A percentile compares a stretch with the other conserved stretches of the same genome.
These are phyloP conservation scores for Pinguiococcus pyrenoidosus DNA, from an alignment of 108 stramenopile genomes.

Conservation along the genomic window DNA sequence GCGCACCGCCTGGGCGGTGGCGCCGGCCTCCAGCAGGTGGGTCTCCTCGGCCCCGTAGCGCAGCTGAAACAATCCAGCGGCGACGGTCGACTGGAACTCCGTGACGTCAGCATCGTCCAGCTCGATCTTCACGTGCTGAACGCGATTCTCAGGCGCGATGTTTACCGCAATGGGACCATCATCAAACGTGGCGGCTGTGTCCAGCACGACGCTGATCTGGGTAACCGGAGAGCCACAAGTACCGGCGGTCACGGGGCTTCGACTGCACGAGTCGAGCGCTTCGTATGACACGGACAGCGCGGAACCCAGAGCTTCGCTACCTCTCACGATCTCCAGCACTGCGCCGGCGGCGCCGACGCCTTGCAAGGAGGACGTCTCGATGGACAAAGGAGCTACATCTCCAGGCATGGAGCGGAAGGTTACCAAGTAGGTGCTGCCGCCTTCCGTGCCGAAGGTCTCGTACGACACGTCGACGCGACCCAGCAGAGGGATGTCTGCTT, in stretches of 20 bases:
- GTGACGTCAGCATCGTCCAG: neutral
- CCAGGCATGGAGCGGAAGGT: slow-evolving; percentile 48
- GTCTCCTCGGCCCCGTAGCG: slow-evolving; percentile 18
- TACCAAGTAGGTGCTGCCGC: slow-evolving; percentile 35
- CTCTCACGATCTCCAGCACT: slow-evolving; percentile 46
- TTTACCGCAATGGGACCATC: neutral
- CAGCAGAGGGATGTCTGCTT: slow-evolving; percentile 2
- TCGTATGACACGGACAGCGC: slow-evolving; percentile 38
- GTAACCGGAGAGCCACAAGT: slow-evolving; percentile 43
- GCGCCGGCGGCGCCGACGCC: slow-evolving; percentile 39
- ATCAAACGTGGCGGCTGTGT: slow-evolving; percentile 22
- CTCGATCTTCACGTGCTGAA: slow-evolving; percentile 1
- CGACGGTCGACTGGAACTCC: neutral
- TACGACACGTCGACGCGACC: slow-evolving; percentile 19
- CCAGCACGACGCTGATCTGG: slow-evolving; percentile 28
- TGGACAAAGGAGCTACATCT: slow-evolving; percentile 34
- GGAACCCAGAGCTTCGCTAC: slow-evolving; percentile 35
- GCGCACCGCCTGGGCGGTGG: slow-evolving; percentile 31
- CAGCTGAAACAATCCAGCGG: slow-evolving; percentile 33
- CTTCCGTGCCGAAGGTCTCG: slow-evolving; percentile 26
- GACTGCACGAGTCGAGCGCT: slow-evolving; percentile 43
- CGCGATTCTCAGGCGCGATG: neutral
- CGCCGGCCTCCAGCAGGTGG: slow-evolving; percentile 17
- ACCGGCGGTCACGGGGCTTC: slow-evolving; percentile 31
- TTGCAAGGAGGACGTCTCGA: slow-evolving; percentile 32